Conservation (phyloP, 2,329 filamentous ascomycete genomes). For the Pseudogymnoascus sp. region DNA sequence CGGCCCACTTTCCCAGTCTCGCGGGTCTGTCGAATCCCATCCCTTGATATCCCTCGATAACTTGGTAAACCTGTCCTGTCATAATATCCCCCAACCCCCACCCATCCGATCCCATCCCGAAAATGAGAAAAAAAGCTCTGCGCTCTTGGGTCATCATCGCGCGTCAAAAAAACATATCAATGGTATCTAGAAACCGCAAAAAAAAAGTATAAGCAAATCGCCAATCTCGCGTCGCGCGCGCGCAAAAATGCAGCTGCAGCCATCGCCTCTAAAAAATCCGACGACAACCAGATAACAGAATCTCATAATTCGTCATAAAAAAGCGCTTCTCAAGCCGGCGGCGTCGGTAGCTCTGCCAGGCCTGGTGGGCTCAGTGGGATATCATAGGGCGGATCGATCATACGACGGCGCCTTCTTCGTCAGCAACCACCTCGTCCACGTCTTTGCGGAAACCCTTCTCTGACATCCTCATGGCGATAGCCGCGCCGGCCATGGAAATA, state of each 20-base stretch:
- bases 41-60: background rate
- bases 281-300: background rate
- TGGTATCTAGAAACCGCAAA: constrained; percentile 5
- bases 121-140: background rate
- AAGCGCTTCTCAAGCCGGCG: background rate
- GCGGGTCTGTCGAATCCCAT: background rate
- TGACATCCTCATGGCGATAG: background rate
- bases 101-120: background rate
- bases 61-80: no score
- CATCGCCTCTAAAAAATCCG: background rate
- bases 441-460: background rate
- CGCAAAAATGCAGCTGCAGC: background rate
- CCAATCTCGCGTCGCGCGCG: background rate
- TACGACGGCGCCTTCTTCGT: background rate
- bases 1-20: no score
- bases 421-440: background rate
- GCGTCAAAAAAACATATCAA: background rate
- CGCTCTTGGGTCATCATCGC: background rate
- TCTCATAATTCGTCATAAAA: background rate
- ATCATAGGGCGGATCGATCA: background rate
- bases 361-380: background rate
- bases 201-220: background rate
- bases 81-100: background rate
- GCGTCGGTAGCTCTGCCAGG: background rate
- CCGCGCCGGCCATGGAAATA: constrained; percentile 66